Evolutionary conservation across 306 rosid genomes (phyloP).

Genomic region (Vigna mungo): DNA sequence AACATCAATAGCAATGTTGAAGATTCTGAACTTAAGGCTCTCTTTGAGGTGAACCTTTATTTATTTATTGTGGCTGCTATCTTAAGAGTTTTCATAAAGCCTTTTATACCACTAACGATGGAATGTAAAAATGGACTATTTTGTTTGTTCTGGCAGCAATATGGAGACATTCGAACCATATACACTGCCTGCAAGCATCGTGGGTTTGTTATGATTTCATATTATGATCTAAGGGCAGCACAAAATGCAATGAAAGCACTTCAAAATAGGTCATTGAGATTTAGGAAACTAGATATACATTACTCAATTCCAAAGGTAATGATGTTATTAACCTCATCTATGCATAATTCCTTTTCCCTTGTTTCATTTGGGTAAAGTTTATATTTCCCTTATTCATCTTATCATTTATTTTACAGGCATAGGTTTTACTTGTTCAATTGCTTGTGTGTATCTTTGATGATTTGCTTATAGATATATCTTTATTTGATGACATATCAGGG

Average conservation of each 20-base stretch:
- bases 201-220: conserved; percentile 82
- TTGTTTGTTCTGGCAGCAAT: conserved; percentile 59
- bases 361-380: conserved; percentile 23
- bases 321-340: conserved; percentile 17
- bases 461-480: conserved; percentile 41
- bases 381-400: neutral
- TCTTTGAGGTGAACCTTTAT: conserved; percentile 73
- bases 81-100: conserved; percentile 37
- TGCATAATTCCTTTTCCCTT: conserved; percentile 32
- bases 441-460: conserved; percentile 37
- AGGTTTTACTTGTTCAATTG: conserved; percentile 34
- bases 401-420: conserved; percentile 25
- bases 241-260: conserved; percentile 75
- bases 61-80: conserved; percentile 40
- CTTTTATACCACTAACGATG: conserved; percentile 29
- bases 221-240: conserved; percentile 79
- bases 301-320: conserved; percentile 85
- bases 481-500: conserved; percentile 60
- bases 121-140: conserved; percentile 43
- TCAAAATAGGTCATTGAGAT: conserved; percentile 67
- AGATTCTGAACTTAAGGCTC: conserved; percentile 74
- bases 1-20: conserved; percentile 76
- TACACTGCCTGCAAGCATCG: conserved; percentile 86
- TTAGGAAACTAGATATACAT: conserved; percentile 78
- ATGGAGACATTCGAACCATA: conserved; percentile 72